Percentiles rank a stretch among this genome's conserved stretches.
Conservation (phyloP, 2,329 filamentous ascomycete genomes). For the Thelonectria rubi region DNA sequence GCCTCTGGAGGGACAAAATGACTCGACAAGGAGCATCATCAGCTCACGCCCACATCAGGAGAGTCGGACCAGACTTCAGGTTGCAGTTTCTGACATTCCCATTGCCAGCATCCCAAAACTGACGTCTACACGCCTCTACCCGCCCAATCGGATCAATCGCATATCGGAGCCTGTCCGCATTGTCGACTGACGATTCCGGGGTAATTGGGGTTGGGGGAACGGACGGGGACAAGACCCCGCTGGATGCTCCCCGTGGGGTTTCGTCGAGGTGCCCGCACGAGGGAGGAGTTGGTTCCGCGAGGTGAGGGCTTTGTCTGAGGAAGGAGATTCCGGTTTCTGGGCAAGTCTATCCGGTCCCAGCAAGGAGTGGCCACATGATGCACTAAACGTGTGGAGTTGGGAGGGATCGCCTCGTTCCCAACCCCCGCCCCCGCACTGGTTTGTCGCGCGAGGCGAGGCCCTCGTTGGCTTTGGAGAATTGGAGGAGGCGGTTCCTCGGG, state of each 20-base stretch:
- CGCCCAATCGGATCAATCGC: constrained; percentile 9
- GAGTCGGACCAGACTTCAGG: not conserved
- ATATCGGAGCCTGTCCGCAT: not conserved
- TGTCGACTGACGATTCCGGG: constrained; percentile 9
- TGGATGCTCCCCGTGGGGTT: constrained; percentile 13
- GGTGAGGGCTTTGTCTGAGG: not conserved
- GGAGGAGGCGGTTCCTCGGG: constrained; percentile 14
- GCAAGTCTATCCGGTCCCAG: constrained; percentile 14
- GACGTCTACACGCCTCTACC: not conserved
- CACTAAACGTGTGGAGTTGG: constrained; percentile 10
- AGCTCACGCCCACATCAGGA: constrained; percentile 7
- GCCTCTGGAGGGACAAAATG: constrained; percentile 5
- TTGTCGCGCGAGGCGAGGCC: not conserved
- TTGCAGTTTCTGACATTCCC: not conserved
- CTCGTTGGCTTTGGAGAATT: constrained; percentile 10
- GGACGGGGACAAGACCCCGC: constrained; percentile 8
- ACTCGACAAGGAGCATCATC: constrained; percentile 15
- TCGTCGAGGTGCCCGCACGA: not conserved
- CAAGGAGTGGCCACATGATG: not conserved
- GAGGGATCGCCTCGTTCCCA: not conserved
- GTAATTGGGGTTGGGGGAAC: constrained; percentile 14
- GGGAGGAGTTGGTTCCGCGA: not conserved
- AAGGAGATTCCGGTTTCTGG: not conserved
- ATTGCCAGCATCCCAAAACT: not conserved
- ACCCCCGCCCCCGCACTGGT: constrained; percentile 15